phyloP scores from a whole-genome alignment of 345 rosid genomes.

The Diplotaxis tenuifolia region DNA sequence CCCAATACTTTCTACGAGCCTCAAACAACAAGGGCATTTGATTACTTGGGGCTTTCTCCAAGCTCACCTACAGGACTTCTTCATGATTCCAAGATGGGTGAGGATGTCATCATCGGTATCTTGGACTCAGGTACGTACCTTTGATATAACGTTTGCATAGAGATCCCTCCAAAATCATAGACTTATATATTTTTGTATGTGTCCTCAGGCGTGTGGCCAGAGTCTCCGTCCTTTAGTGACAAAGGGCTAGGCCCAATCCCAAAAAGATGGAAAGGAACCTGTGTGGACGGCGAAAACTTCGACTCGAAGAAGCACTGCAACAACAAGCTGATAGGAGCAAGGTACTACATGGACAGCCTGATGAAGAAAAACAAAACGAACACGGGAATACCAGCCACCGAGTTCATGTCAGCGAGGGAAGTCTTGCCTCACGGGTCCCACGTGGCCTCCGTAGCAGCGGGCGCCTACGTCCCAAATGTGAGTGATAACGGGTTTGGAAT shows the following conservation, averaged over 20 bases:
- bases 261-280: slow-evolving; percentile 24
- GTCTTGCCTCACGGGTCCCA: slow-evolving; percentile 54
- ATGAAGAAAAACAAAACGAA: slow-evolving; percentile 11
- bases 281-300: slow-evolving; percentile 16
- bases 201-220: slow-evolving; percentile 29
- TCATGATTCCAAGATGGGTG: slow-evolving; percentile 51
- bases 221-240: slow-evolving; percentile 15
- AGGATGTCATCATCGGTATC: slow-evolving; percentile 62
- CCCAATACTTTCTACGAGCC: slow-evolving; percentile 49
- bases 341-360: slow-evolving; percentile 38
- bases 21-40: slow-evolving; percentile 70
- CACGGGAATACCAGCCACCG: slow-evolving; percentile 23
- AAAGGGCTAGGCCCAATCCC: slow-evolving; percentile 29
- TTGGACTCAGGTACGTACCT: slow-evolving; percentile 51
- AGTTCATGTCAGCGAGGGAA: slow-evolving; percentile 54
- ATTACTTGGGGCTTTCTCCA: slow-evolving; percentile 51
- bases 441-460: slow-evolving; percentile 54
- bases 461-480: slow-evolving; percentile 39
- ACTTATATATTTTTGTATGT: background rate
- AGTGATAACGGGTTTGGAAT: slow-evolving; percentile 39
- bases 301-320: slow-evolving; percentile 41
- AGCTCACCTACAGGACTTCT: slow-evolving; percentile 37
- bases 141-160: background rate
- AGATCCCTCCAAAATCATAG: background rate
- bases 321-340: slow-evolving; percentile 53